A percentile compares a stretch with the other conserved stretches of the same genome.
Evolutionary conservation across 2,329 filamentous ascomycete genomes (phyloP).

Genomic region (Aspergillus latus): DNA sequence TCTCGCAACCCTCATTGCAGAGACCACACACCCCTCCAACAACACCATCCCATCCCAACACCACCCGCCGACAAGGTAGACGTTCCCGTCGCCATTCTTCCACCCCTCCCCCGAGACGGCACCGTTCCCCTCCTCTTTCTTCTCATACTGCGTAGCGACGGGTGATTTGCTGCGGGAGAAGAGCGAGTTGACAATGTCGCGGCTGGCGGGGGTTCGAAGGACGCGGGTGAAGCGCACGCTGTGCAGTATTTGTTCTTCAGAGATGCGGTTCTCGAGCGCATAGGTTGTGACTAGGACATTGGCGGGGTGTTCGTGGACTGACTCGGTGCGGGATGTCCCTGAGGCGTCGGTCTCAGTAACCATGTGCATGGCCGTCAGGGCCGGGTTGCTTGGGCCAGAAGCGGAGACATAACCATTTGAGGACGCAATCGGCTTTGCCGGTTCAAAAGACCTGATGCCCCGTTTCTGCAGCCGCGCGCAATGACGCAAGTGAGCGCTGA

Average conservation of each 20-base stretch:
- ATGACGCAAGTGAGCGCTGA: neutral
- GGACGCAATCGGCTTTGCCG: neutral
- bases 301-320: conserved; percentile 53
- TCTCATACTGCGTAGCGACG: neutral
- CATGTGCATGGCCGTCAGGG: conserved; percentile 12
- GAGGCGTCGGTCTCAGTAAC: conserved; percentile 27
- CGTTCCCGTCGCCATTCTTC: conserved; percentile 8
- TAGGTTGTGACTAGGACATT: conserved; percentile 57
- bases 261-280: conserved; percentile 42
- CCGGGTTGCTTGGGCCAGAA: neutral
- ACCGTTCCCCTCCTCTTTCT: neutral
- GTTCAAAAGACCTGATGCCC: neutral
- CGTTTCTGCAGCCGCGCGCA: neutral
- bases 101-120: neutral
- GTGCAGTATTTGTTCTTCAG: conserved; percentile 45
- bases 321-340: conserved; percentile 45
- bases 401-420: neutral
- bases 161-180: neutral
- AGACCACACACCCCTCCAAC: conserved; percentile 13
- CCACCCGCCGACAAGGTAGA: conserved; percentile 11
- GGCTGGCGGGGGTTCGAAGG: conserved; percentile 52
- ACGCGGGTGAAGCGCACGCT: conserved; percentile 54
- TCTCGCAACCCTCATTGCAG: conserved; percentile 10
- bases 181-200: conserved; percentile 17
- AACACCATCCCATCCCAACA: conserved; percentile 16